Evolutionary conservation across 345 rosid species (phyloP), one percentile per base, ranked within the genome.

Genomic region (Aquilaria yunnanensis): DNA sequence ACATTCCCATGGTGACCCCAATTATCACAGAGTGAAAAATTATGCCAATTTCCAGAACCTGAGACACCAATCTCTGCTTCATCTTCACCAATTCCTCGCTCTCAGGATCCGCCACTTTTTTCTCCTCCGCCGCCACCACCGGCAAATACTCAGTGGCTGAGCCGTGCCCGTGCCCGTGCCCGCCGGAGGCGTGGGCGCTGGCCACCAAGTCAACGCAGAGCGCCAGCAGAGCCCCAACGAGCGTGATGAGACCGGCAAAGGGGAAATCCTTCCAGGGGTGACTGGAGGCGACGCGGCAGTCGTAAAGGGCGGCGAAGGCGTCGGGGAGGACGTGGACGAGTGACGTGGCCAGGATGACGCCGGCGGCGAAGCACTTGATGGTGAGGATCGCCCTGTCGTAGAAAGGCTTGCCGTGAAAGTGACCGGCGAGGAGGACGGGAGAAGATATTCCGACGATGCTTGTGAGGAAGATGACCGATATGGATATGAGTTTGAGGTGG

Each of bases 1-100:
- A 90, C 97, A 90, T 93, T 14, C 98, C 98, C 98, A 90, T 79
- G 0, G 98, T 90, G 29, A 88, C 85, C 53, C 98, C 98, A 30
- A 93, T 93, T 3, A 93, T 90, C 68, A 90, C 95, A 6, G 97
- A 90, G 51, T 93, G 98, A 72, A 93, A 93, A 49, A 93, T 86
- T 0, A 93, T 93, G 74, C 98, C 98, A 14, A 93, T 85, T 59
- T 93, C 98, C 82, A 93, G 74, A 12, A 90, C 96, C 74, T 90
- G 97, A 0, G 97, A 90, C 52, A 93, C 95, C 77, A 93, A 65
- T 48, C 73, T 83, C 81, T 85, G 96, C 79, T 90, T 93, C 60
- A 83, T 47, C 82, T 76, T 93, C 57, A 72, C 54, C 57, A 74
- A 30, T 34, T 85, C 81, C 70, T 72, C 91, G 41, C 57, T 72